Conservation (phyloP, 2,329 filamentous ascomycete genomes). For the Anthostomella pinea region DNA sequence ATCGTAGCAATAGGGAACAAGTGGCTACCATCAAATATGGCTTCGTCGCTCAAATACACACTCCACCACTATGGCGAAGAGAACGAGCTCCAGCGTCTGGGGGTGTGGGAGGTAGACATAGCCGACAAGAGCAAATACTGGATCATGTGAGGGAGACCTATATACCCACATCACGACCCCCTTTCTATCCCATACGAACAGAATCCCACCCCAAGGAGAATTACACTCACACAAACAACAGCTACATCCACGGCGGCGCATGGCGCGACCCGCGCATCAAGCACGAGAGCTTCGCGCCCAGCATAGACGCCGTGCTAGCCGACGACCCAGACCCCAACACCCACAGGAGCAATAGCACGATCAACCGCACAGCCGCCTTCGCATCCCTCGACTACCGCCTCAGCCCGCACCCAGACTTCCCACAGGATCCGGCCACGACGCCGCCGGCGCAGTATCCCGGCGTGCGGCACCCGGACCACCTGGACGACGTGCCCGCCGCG, state of each 20-base stretch:
- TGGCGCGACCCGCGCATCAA: constrained; percentile 58
- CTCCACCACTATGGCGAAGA: constrained; percentile 26
- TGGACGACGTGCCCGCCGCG: constrained; percentile 53
- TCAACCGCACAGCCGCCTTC: constrained; percentile 52
- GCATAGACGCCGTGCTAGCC: constrained; percentile 42
- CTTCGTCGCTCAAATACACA: constrained; percentile 26
- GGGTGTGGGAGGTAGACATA: constrained; percentile 39
- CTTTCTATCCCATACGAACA: background rate
- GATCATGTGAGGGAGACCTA: constrained; percentile 26
- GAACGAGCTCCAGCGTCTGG: constrained; percentile 43
- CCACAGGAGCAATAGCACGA: background rate
- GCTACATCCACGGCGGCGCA: constrained; percentile 61
- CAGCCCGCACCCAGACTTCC: constrained; percentile 48
- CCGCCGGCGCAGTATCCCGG: constrained; percentile 34
- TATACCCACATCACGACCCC: background rate
- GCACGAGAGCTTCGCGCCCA: constrained; percentile 43
- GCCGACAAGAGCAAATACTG: constrained; percentile 24
- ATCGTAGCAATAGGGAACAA: too few relatives aligned
- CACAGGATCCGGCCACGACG: constrained; percentile 40
- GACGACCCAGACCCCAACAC: constrained; percentile 4
- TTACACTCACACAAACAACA: constrained; percentile 15
- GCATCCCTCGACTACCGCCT: constrained; percentile 65
- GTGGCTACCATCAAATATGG: too few relatives aligned
- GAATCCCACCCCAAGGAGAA: constrained; percentile 1
- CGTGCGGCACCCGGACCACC: constrained; percentile 58